Base-by-base conservation (phyloP, 257 asterid genomes). In the Avicennia marina region DNA sequence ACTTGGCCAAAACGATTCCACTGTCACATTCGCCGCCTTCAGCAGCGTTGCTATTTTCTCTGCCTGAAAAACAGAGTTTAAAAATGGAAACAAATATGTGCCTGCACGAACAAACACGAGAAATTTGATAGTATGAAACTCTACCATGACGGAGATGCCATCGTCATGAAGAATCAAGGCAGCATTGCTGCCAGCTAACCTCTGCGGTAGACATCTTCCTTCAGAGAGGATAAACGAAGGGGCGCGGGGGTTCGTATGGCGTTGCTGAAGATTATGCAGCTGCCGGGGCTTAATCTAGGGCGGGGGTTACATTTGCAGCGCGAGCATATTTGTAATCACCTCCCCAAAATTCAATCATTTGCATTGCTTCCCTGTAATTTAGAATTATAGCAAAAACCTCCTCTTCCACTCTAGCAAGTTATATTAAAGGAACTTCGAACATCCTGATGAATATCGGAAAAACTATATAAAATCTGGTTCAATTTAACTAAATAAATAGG, bases 1-100 rank as follows among this genome's bases (percentile, higher is more conserved):
- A 46, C 80, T 77, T 17, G 89, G 87, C 95, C 95, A 86, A 49
- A 80, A 83, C 9, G 93, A 84, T 19, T 86, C 95, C 2, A 80
- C 73, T 16, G 72, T 58, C 59, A 85, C 33, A 66, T 74, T 68
- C 13, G 90, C 95, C 9, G 86, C 80, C 67, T 78, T 72, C 24
- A 80, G 59, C 32, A 82, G 41, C 0, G 82, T 53, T 2, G 76
- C 60, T 6, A 85, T 78, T 56, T 85, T 85, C 75, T 85, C 95
- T 31, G 95, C 79, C 95, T 85, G 32, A n/a, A 12, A 25, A 56
- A 42, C 11, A 39, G 4, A 16, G 1, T 6, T 3, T 16, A 13
- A 43, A 20, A 20, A 43, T 1, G 49, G 4, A 1, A 7, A 43
- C 3, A 66, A 18, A 18, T 0, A 17, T 46, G 20, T 7, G 9